Evolutionary conservation across 495 filamentous ascomycete species (phyloP).

Genomic region (Echria macrotheca): DNA sequence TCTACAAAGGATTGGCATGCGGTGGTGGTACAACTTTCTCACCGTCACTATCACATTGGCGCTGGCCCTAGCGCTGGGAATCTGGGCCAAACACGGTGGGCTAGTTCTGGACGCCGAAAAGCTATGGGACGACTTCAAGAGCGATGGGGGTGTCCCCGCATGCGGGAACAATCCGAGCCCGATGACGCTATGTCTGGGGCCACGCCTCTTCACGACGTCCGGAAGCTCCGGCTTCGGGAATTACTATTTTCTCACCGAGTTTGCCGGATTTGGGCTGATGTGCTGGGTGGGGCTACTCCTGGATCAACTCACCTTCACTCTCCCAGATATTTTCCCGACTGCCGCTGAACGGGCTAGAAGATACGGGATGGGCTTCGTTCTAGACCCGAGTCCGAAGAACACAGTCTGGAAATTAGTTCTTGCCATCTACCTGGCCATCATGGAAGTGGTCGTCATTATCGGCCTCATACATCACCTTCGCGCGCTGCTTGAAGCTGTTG

Average conservation of each 20-base stretch:
- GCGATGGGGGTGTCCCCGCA: not conserved
- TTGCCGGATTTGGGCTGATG: not conserved
- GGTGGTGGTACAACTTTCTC: constrained; percentile 12
- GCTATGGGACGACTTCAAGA: constrained; percentile 2
- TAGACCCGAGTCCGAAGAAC: not conserved
- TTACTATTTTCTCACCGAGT: constrained; percentile 3
- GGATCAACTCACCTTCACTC: not conserved
- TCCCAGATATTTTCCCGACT: not conserved
- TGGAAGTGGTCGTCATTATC: not conserved
- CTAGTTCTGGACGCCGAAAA: not conserved
- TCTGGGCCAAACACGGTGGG: not conserved
- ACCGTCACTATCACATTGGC: not conserved
- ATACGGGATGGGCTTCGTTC: not conserved
- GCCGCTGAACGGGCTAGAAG: not conserved
- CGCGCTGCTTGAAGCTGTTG: not conserved
- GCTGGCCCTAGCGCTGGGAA: not conserved
- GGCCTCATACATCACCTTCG: not conserved
- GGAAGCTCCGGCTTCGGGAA: no score
- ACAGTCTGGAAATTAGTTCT: not conserved
- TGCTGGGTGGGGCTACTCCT: not conserved
- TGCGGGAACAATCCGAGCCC: constrained; percentile 14
- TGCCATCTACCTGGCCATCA: not conserved
- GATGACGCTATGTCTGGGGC: constrained; percentile 10
- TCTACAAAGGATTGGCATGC: constrained; percentile 8
- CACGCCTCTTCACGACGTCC: not conserved